Evolutionary conservation across 148 eudicot species (phyloP).

Genomic region (Dianthus caryophyllus): DNA sequence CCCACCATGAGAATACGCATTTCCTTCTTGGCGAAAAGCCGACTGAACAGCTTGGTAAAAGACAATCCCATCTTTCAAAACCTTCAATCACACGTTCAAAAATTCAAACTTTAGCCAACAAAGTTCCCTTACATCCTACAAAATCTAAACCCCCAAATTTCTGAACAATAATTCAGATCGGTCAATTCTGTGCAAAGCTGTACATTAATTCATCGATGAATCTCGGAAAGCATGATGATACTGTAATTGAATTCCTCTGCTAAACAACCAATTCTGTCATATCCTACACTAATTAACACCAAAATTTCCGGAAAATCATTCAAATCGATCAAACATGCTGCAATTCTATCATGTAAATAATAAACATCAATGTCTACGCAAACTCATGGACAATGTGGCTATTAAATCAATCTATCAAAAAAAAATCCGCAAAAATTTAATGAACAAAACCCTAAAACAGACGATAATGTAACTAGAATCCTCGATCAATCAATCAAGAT

Average conservation of each 20-base stretch:
- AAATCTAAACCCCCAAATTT: background rate
- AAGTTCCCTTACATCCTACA: background rate
- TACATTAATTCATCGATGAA: background rate
- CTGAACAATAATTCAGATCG: background rate
- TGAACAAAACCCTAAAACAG: no score
- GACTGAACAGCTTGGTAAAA: conserved; percentile 53
- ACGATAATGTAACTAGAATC: background rate
- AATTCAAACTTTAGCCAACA: background rate
- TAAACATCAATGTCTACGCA: no score
- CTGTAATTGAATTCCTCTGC: background rate
- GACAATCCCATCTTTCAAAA: conserved; percentile 51
- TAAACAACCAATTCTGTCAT: background rate
- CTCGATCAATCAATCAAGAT: background rate
- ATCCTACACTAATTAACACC: no score
- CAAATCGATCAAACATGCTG: no score
- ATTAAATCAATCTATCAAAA: background rate
- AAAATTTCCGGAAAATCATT: no score
- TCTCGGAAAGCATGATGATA: background rate
- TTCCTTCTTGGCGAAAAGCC: conserved; percentile 62
- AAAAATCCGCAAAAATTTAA: background rate
- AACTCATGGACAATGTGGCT: background rate
- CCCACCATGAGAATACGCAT: conserved; percentile 64
- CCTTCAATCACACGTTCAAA: conserved; percentile 17
- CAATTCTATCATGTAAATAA: no score
- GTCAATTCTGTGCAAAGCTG: background rate